Evolutionary conservation across 805 yeast species (phyloP).

Genomic region (Phaffomyces antillensis): DNA sequence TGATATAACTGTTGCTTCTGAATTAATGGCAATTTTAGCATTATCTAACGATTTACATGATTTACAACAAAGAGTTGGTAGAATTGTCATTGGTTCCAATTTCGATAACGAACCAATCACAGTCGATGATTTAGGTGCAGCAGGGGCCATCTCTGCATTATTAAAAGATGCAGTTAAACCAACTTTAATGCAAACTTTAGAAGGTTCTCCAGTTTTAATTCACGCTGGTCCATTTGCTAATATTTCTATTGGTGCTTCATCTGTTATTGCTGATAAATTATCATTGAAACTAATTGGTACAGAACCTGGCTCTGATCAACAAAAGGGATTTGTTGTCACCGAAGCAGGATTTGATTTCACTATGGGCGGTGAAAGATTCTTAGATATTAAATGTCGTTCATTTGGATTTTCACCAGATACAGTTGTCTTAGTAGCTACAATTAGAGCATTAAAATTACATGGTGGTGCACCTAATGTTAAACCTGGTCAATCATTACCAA

Average conservation of each 20-base stretch:
- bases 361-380: slow-evolving; percentile 87
- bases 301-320: slow-evolving; percentile 38
- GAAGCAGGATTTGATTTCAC: slow-evolving; percentile 90
- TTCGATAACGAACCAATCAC: slow-evolving; percentile 67
- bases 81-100: slow-evolving; percentile 67
- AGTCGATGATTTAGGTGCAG: slow-evolving; percentile 78
- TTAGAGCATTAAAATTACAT: slow-evolving; percentile 76
- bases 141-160: slow-evolving; percentile 79
- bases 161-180: slow-evolving; percentile 81
- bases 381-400: slow-evolving; percentile 75
- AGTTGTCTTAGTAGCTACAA: slow-evolving; percentile 77
- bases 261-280: slow-evolving; percentile 73
- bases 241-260: slow-evolving; percentile 81
- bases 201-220: slow-evolving; percentile 81
- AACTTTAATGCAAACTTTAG: slow-evolving; percentile 80
- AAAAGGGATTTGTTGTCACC: slow-evolving; percentile 70
- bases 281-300: slow-evolving; percentile 75
- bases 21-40: slow-evolving; percentile 92
- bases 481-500: slow-evolving; percentile 75
- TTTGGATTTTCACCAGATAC: slow-evolving; percentile 75
- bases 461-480: slow-evolving; percentile 89
- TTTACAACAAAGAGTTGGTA: slow-evolving; percentile 68
- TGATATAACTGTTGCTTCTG: slow-evolving; percentile 94
- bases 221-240: slow-evolving; percentile 90
- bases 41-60: slow-evolving; percentile 63